These are phyloP conservation scores for Amylocarpus encephaloides DNA, from an alignment of 2,329 filamentous ascomycete species.

Conservation along the genomic window DNA sequence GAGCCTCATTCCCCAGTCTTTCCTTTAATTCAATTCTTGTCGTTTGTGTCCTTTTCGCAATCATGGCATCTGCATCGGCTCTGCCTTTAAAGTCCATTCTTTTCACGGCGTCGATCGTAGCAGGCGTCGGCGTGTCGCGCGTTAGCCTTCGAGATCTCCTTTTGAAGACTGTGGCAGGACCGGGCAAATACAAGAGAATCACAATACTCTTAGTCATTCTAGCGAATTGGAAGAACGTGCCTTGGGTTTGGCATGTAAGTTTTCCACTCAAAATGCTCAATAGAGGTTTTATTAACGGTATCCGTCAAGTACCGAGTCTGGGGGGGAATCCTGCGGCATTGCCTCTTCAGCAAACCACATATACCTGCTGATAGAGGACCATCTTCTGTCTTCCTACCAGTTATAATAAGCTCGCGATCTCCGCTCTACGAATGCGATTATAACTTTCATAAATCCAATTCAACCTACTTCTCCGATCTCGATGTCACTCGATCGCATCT, in stretches of 20 bases:
- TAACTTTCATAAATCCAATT: slow-evolving; percentile 67
- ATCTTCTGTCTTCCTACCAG: slow-evolving; percentile 50
- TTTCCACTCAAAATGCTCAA: neutral
- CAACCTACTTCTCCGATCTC: slow-evolving; percentile 64
- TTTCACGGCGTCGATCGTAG: slow-evolving; percentile 18
- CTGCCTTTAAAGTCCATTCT: slow-evolving; percentile 27
- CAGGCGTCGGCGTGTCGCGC: slow-evolving; percentile 20
- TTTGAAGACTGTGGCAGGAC: slow-evolving; percentile 25
- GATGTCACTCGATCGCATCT: slow-evolving; percentile 74
- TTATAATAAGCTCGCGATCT: slow-evolving; percentile 52
- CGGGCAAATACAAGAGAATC: slow-evolving; percentile 29
- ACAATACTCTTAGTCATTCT: slow-evolving; percentile 36
- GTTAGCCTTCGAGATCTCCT: slow-evolving; percentile 20
- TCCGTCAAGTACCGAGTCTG: slow-evolving; percentile 38
- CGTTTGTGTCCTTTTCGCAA: neutral
- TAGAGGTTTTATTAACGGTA: neutral
- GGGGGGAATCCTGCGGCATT: slow-evolving; percentile 40
- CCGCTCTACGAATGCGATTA: slow-evolving; percentile 62
- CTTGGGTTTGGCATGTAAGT: slow-evolving; percentile 54
- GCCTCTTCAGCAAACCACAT: slow-evolving; percentile 35
- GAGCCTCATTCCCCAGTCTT: neutral
- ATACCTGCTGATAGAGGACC: slow-evolving; percentile 31
- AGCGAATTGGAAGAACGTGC: slow-evolving; percentile 51
- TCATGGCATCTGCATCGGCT: slow-evolving; percentile 29
- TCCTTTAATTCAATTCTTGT: neutral